Evolutionary conservation across 2,329 filamentous ascomycete species (phyloP).

Genomic region (Colletotrichum sojae): DNA sequence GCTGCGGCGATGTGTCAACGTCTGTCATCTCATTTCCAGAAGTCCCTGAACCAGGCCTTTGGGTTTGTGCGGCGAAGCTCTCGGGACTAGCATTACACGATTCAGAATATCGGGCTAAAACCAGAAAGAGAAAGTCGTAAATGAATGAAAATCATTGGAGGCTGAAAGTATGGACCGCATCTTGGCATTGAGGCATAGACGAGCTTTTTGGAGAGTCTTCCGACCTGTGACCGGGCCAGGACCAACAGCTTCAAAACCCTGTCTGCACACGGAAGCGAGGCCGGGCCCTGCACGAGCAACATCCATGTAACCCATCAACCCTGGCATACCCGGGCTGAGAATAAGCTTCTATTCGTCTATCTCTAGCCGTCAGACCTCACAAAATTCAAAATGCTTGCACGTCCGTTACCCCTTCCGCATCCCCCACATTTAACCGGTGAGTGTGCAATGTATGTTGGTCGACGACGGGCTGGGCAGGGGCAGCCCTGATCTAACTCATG

Average conservation of each 20-base stretch:
- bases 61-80: slow-evolving; percentile 10
- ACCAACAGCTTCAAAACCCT: slow-evolving; percentile 1
- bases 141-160: slow-evolving; percentile 10
- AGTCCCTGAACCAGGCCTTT: slow-evolving; percentile 10
- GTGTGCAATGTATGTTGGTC: too few species aligned
- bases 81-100: slow-evolving; percentile 10
- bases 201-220: slow-evolving; percentile 15
- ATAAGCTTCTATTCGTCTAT: too few species aligned
- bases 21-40: slow-evolving; percentile 13
- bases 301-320: too few species aligned
- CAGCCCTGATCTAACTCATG: too few species aligned
- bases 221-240: slow-evolving; percentile 10
- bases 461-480: too few species aligned
- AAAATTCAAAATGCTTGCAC: slow-evolving; percentile 5
- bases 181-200: slow-evolving; percentile 15
- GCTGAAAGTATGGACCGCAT: slow-evolving; percentile 8
- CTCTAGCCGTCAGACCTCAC: slow-evolving; percentile 10
- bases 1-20: slow-evolving; percentile 9
- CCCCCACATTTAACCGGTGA: not conserved
- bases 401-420: not conserved
- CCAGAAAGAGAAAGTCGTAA: slow-evolving; percentile 14
- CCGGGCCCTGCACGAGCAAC: too few species aligned
- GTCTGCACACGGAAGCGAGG: too few species aligned
- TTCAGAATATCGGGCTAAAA: slow-evolving; percentile 3
- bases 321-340: too few species aligned